Conservation (phyloP, 2,329 filamentous ascomycete genomes). For the Neonectria punicea region DNA sequence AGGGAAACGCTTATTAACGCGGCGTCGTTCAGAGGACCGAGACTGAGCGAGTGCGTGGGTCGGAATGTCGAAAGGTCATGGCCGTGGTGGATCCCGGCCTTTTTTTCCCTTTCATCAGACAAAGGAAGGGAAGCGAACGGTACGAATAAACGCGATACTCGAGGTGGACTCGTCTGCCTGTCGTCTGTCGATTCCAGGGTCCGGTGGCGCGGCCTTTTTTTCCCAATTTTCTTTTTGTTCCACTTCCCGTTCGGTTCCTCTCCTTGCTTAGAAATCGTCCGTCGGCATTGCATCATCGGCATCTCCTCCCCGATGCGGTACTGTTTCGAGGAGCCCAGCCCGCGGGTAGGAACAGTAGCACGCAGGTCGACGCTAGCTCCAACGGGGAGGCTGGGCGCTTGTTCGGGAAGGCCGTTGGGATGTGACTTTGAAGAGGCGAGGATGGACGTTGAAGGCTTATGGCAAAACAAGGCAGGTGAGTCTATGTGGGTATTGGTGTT, state of each 20-base stretch:
- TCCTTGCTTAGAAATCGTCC: constrained; percentile 42
- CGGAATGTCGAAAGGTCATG: constrained; percentile 20
- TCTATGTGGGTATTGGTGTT: background rate
- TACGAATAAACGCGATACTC: background rate
- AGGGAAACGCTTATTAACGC: constrained; percentile 29
- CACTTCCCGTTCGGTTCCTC: no score
- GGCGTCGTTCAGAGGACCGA: constrained; percentile 24
- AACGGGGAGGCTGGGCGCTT: constrained; percentile 22
- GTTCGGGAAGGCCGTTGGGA: constrained; percentile 19
- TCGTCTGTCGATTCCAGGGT: background rate
- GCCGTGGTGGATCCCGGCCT: constrained; percentile 7
- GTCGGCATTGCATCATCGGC: constrained; percentile 42
- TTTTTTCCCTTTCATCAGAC: background rate
- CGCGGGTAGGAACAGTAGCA: background rate
- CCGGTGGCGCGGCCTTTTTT: constrained; percentile 14
- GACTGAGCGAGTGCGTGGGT: constrained; percentile 25
- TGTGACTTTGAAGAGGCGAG: background rate
- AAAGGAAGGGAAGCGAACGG: background rate
- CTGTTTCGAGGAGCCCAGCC: constrained; percentile 10
- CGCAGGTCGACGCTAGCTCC: constrained; percentile 31
- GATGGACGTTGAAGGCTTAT: background rate
- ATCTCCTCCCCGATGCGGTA: constrained; percentile 33
- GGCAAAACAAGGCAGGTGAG: background rate
- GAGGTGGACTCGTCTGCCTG: background rate
- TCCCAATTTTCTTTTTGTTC: background rate